Evolutionary conservation across 2,329 filamentous ascomycete genomes (phyloP), one percentile per base, ranked within the genome.

Genomic region (Beauveria sp.): DNA sequence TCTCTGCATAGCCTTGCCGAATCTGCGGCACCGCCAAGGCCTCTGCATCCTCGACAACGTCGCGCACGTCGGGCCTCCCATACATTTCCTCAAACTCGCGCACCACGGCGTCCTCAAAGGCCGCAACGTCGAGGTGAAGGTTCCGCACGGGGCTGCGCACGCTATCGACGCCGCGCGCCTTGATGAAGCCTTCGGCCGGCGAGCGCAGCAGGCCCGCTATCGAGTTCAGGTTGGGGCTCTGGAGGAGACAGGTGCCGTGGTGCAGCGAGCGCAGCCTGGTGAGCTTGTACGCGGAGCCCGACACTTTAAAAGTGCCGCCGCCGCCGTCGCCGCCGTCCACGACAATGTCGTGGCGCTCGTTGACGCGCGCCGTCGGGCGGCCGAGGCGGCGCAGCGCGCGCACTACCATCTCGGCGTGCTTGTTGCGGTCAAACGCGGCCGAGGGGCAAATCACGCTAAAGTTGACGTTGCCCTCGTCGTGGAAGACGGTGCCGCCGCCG

Each of bases 211-310:
- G 85, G 2, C 80, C 75, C 1, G 86, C 84, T 30, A 97, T 89
- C 46, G 79, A 75, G 34, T 77, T 72, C 47, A 97, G 77, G 70
- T 96, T 90, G 2, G 88, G 88, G 59, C 90, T 92, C 40, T 82
- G 79, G 2, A 97, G 79, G 48, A 99, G 79, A 68, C 92, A 94
- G 0, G 94, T 99, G 8, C 92, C 94, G 73, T 99, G 94, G 73
- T 99, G 94, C 62, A 99, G 79, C 8, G 92, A 88, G 50, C 93
- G 83, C 54, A 84, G 77, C 26, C 90, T 81, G 0, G 90, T 97
- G 59, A 99, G 80, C 74, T 97, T 97, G 76, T 96, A 99, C 12
- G 94, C 94, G 0, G 92, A 97, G 1, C 94, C 94, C 0, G 92
- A 96, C 12, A 97, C 83, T 73, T 99, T 99, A 70, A 87, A 84